These are phyloP conservation scores for Paramecium caudatum DNA, from an alignment of 73 alveolate species.

Conservation along the genomic window DNA sequence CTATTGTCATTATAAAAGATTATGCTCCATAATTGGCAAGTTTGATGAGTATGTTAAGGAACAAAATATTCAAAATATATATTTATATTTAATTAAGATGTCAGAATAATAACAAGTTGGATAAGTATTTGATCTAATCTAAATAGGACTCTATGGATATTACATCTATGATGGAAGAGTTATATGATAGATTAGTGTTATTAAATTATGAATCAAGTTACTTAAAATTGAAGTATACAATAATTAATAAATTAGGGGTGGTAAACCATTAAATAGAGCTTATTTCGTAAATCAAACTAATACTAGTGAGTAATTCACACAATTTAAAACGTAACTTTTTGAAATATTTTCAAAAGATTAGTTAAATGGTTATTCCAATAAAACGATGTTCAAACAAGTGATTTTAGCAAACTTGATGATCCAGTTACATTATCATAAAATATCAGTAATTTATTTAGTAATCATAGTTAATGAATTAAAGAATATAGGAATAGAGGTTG, in stretches of 20 bases:
- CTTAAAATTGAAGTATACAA: slow-evolving; percentile 58
- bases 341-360: slow-evolving; percentile 60
- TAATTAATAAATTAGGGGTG: not conserved
- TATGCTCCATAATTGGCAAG: slow-evolving; percentile 77
- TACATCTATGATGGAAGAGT: slow-evolving; percentile 73
- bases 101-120: no score
- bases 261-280: slow-evolving; percentile 67
- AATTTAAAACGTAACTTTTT: slow-evolving; percentile 71
- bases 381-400: slow-evolving; percentile 70
- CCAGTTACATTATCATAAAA: slow-evolving; percentile 72
- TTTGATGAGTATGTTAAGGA: no score
- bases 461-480: slow-evolving; percentile 70
- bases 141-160: slow-evolving; percentile 66
- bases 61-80: not conserved
- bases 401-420: slow-evolving; percentile 72
- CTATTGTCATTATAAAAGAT: slow-evolving; percentile 68
- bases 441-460: slow-evolving; percentile 38
- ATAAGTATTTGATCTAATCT: no score
- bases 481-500: slow-evolving; percentile 74
- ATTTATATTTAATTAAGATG: not conserved
- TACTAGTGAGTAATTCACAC: slow-evolving; percentile 72
- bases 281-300: slow-evolving; percentile 64
- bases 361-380: slow-evolving; percentile 72
- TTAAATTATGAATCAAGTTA: slow-evolving; percentile 62
- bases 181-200: slow-evolving; percentile 67